These are phyloP conservation scores for Allium cepa DNA, from an alignment of 106 monocot genomes.

Conservation along the genomic window DNA sequence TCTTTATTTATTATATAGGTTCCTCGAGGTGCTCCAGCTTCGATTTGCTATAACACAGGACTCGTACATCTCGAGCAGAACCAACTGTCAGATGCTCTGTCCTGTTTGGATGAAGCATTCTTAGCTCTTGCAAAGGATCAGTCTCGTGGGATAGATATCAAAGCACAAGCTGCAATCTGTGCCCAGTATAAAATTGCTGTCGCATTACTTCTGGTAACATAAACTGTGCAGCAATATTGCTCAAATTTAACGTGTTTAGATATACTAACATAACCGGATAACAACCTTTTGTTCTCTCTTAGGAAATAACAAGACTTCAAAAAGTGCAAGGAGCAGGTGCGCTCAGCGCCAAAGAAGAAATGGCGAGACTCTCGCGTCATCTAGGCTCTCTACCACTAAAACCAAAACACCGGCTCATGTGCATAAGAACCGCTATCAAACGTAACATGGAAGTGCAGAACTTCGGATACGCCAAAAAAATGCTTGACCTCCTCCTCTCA, in stretches of 20 bases:
- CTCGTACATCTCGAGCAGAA: conserved; percentile 97
- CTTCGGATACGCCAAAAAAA: conserved; percentile 71
- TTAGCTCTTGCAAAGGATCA: conserved; percentile 96
- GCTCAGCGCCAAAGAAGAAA: conserved; percentile 92
- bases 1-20: conserved; percentile 37
- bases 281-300: too few species aligned
- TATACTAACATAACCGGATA: too few species aligned
- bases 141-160: conserved; percentile 82
- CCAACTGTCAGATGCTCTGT: conserved; percentile 88
- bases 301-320: conserved; percentile 90
- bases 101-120: conserved; percentile 97
- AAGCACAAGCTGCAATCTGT: conserved; percentile 96
- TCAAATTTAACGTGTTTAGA: too few species aligned
- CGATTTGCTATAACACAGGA: conserved; percentile 83
- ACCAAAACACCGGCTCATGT: conserved; percentile 92
- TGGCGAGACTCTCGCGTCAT: conserved; percentile 90
- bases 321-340: conserved; percentile 71
- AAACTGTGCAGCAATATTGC: too few species aligned
- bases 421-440: conserved; percentile 89
- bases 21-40: conserved; percentile 84
- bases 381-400: conserved; percentile 82
- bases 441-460: conserved; percentile 99
- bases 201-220: conserved; percentile 73
- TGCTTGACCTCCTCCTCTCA: conserved; percentile 83
- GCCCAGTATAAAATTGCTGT: conserved; percentile 99